A percentile compares a stretch with the other conserved stretches of the same genome.
Evolutionary conservation across 768 basidiomycete genomes (phyloP).

Genomic region (Panellus pusillus): DNA sequence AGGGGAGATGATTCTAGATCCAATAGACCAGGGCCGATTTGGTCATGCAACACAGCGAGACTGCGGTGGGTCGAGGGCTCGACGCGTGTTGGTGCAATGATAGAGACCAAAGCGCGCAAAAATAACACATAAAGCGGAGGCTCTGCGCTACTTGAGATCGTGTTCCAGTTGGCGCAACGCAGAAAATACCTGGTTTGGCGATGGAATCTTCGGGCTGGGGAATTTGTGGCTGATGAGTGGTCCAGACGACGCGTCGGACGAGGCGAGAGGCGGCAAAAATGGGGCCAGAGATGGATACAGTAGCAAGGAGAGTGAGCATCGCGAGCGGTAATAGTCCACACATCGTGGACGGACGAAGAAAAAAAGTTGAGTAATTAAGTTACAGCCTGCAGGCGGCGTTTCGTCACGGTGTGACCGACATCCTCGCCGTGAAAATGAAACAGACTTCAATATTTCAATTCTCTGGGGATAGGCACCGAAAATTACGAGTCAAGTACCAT

Average conservation of each 20-base stretch:
- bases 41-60: constrained; percentile 2
- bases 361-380: constrained; percentile 7
- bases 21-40: background rate
- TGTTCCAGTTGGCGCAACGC: too few relatives aligned
- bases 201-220: background rate
- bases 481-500: too few relatives aligned
- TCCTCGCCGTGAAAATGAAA: too few relatives aligned
- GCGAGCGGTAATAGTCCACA: constrained; percentile 11
- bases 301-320: constrained; percentile 15
- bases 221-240: background rate
- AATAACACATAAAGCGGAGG: background rate
- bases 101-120: background rate
- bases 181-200: constrained; percentile 7
- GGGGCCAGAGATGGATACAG: constrained; percentile 12
- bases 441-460: too few relatives aligned
- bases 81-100: constrained; percentile 9
- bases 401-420: too few relatives aligned
- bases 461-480: too few relatives aligned
- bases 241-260: constrained; percentile 16
- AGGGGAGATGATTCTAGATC: background rate
- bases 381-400: background rate
- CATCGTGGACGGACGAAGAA: constrained; percentile 10
- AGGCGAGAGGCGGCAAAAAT: constrained; percentile 7
- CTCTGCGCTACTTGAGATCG: background rate
- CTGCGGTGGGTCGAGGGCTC: background rate